Conservation (phyloP, 2,329 filamentous ascomycete genomes). For the Pseudogymnoascus pannorum region DNA sequence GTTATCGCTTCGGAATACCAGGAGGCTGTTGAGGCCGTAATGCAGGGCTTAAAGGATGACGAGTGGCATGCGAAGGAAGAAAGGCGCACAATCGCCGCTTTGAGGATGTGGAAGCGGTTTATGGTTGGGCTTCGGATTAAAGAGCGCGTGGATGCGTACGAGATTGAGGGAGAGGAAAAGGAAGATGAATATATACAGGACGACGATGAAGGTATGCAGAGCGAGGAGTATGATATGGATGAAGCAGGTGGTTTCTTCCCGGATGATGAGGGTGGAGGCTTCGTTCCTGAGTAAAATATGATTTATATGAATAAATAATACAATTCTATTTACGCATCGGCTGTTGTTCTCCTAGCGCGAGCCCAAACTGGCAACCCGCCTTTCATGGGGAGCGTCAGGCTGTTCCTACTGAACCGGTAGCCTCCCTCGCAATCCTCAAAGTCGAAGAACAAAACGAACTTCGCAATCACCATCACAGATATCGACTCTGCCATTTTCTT, state of each 20-base stretch:
- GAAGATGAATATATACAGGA: slow-evolving; percentile 28
- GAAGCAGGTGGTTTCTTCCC: slow-evolving; percentile 38
- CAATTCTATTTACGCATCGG: background rate
- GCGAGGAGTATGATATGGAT: slow-evolving; percentile 38
- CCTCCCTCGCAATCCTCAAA: slow-evolving; percentile 38
- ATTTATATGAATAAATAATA: background rate
- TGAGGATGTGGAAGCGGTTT: slow-evolving; percentile 69
- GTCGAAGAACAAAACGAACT: slow-evolving; percentile 43
- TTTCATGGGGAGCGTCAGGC: slow-evolving; percentile 57
- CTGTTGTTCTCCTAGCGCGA: background rate
- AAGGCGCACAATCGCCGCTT: slow-evolving; percentile 51
- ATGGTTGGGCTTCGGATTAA: slow-evolving; percentile 59
- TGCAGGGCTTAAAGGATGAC: slow-evolving; percentile 60
- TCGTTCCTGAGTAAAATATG: slow-evolving; percentile 8
- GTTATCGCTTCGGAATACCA: slow-evolving; percentile 66
- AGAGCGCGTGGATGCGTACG: slow-evolving; percentile 25
- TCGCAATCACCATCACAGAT: slow-evolving; percentile 48
- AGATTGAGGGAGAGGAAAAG: slow-evolving; percentile 28
- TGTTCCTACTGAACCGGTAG: slow-evolving; percentile 47
- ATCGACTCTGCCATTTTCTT: slow-evolving; percentile 58
- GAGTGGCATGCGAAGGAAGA: slow-evolving; percentile 56
- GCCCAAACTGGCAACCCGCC: slow-evolving; percentile 43
- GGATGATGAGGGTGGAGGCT: slow-evolving; percentile 21
- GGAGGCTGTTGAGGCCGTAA: slow-evolving; percentile 64
- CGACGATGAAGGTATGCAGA: slow-evolving; percentile 33